Base-by-base conservation (phyloP, 2,329 filamentous ascomycete species). In the Grosmannia penicillata region DNA sequence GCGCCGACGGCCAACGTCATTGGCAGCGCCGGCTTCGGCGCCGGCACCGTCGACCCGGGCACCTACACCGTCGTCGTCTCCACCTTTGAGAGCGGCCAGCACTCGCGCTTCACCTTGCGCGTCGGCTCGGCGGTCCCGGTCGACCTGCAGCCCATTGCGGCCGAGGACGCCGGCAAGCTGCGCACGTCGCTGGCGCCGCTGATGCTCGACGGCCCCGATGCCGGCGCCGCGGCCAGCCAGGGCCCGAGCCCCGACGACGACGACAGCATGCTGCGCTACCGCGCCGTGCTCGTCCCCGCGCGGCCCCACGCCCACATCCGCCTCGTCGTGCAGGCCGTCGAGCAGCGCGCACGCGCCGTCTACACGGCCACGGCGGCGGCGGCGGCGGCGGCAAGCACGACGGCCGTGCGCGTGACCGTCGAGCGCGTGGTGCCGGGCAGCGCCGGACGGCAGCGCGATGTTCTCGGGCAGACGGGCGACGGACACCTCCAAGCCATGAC, bases 61-160 rank as follows among this genome's bases (percentile, higher is more conserved):
- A 67, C 67, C 0, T 98, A 96, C 56, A 95, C 84, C 0, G 68
- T 94, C 40, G 80, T 95, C 7, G 89, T 82, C 53, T 94, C 85
- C 3, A 93, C 89, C 0, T 96, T 93, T 54, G 85, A 93, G 45
- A 70, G 79, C 0, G 80, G 79, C 8, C 83, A 93, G 51, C 63
- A 74, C 1, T 82, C 81, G 4, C 66, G 68, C 35, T 96, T 93
- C 51, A 73, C 68, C 1, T 65, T 98, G 8, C 73, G 76, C 40
- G 67, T 95, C n/a, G 40, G 37, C n/a, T 76, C 78, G 33, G 78
- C 80, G 25, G 54, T 60, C 2, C 62, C 68, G 0, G 68, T 77
- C 27, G 50, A 56, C 1, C 53, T 93, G 6, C 61, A 60, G 8
- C 68, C 71, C 14, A 67, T 95, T 4, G 70, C 77, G 1, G 63